Evolutionary conservation across 2,329 filamentous ascomycete species (phyloP), one percentile per base, ranked within the genome.

Genomic region (Talaromyces sp.): DNA sequence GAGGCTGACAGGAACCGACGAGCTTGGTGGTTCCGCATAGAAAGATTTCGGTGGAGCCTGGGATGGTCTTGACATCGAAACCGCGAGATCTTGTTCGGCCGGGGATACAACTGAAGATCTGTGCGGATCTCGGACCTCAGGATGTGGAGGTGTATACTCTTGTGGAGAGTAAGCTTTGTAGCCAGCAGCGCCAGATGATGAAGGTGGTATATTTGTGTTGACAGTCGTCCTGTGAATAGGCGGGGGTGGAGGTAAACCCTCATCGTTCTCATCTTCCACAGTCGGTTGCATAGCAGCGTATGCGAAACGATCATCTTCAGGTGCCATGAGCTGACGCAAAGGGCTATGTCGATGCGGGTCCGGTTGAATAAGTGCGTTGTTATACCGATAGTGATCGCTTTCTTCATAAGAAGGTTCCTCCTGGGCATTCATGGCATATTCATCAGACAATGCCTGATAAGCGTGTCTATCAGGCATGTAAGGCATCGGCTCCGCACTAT

Each of bases 251-350:
- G 76, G 75, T n/a, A 38, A 19, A 7, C 69, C 73, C 45, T 78
- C 76, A 10, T 79, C 77, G 10, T 77, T 73, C 67, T 78, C 80
- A 71, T 82, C 80, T 68, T 82, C 80, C 56, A 82, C 80, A 0
- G 79, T 79, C 8, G 80, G 79, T 65, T 82, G 80, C 80, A 82
- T 81, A 6, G 78, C 76, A 11, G 76, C 77, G 67, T 81, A 78
- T 64, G 78, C 73, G 17, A 72, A 69, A 63, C 77, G 75, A 62
- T 77, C 78, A 47, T 69, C 67, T 6, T 73, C 74, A 13, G 67
- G 69, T 31, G 69, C 71, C 53, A 67, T 64, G 5, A 68, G 61
- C n/a, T 70, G 68, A 19, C 72, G 75, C 22, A 72, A 67, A 10
- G 71, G 69, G 27, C 70, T 72, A n/a, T 72, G 69, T 61, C 75